phyloP scores from a whole-genome alignment of 805 yeast species.

The Candida parachauliodes region DNA sequence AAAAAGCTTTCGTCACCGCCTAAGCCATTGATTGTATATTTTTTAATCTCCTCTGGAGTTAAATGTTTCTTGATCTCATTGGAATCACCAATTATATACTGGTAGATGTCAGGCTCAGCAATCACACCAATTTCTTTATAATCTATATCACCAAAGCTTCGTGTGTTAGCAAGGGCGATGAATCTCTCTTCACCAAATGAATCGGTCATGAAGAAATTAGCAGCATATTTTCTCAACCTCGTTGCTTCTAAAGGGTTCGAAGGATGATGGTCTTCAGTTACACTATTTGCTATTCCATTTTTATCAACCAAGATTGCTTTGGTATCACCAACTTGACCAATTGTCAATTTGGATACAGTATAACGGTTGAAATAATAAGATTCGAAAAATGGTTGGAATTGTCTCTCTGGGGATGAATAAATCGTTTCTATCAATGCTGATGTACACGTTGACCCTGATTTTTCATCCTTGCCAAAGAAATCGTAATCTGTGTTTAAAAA shows the following conservation, averaged over 20 bases:
- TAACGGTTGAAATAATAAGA: conserved; percentile 60
- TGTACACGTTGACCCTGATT: conserved; percentile 72
- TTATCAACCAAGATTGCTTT: conserved; percentile 81
- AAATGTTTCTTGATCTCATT: conserved; percentile 34
- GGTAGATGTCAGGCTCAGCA: conserved; percentile 86
- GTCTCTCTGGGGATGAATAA: conserved; percentile 27
- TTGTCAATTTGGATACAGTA: conserved; percentile 61
- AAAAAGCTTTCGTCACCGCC: conserved; percentile 89
- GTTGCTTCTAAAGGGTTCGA: conserved; percentile 73
- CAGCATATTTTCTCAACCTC: conserved; percentile 60
- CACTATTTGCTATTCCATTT: conserved; percentile 71
- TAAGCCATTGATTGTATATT: conserved; percentile 38
- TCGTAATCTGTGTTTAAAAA: conserved; percentile 65
- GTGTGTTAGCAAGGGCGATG: conserved; percentile 80
- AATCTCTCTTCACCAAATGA: conserved; percentile 91
- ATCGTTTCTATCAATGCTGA: conserved; percentile 55
- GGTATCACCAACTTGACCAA: conserved; percentile 94
- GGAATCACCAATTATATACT: conserved; percentile 61
- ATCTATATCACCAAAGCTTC: conserved; percentile 85
- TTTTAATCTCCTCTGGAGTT: conserved; percentile 29
- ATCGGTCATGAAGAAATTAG: conserved; percentile 70
- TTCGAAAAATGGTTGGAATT: conserved; percentile 26
- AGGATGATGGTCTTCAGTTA: conserved; percentile 85
- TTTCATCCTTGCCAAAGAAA: conserved; percentile 40
- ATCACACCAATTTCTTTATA: conserved; percentile 83